Percentiles rank a stretch among this genome's conserved stretches.
phyloP scores from a whole-genome alignment of 306 rosid species.

The Begonia loranthoides region DNA sequence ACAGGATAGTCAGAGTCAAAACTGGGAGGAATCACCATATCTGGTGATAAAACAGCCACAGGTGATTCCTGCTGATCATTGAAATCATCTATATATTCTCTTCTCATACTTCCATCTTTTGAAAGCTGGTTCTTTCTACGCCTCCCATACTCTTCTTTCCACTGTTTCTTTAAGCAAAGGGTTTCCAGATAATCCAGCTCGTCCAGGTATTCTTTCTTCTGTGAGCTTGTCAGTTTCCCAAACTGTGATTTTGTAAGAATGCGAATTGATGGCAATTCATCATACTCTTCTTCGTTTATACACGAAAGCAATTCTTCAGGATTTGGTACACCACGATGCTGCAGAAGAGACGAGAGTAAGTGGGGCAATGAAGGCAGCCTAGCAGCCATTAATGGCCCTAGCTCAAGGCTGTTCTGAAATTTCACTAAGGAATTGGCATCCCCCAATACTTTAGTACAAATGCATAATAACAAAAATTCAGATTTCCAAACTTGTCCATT shows the following conservation, averaged over 20 bases:
- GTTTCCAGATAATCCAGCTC: constrained; percentile 92
- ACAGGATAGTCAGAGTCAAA: constrained; percentile 49
- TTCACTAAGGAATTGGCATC: constrained; percentile 67
- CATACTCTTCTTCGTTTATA: constrained; percentile 57
- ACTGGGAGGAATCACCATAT: constrained; percentile 69
- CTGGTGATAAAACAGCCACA: constrained; percentile 64
- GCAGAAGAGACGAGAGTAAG: constrained; percentile 74
- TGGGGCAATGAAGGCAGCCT: constrained; percentile 82
- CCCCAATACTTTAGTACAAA: constrained; percentile 70
- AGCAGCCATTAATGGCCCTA: constrained; percentile 41
- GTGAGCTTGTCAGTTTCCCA: constrained; percentile 53
- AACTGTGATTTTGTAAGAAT: constrained; percentile 70
- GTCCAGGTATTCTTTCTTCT: constrained; percentile 65
- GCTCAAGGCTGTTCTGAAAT: constrained; percentile 64
- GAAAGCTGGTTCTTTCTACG: constrained; percentile 34
- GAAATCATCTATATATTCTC: constrained; percentile 20
- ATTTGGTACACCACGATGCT: constrained; percentile 24
- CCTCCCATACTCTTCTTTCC: constrained; percentile 52
- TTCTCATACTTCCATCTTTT: constrained; percentile 20
- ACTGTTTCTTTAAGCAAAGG: constrained; percentile 76
- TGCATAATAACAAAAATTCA: constrained; percentile 58
- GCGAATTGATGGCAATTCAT: constrained; percentile 66
- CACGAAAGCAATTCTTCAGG: constrained; percentile 36
- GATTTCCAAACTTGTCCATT: constrained; percentile 95
- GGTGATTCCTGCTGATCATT: constrained; percentile 42